These are phyloP conservation scores for Fusarium napiforme DNA, from an alignment of 2,329 filamentous ascomycete species.

Conservation along the genomic window DNA sequence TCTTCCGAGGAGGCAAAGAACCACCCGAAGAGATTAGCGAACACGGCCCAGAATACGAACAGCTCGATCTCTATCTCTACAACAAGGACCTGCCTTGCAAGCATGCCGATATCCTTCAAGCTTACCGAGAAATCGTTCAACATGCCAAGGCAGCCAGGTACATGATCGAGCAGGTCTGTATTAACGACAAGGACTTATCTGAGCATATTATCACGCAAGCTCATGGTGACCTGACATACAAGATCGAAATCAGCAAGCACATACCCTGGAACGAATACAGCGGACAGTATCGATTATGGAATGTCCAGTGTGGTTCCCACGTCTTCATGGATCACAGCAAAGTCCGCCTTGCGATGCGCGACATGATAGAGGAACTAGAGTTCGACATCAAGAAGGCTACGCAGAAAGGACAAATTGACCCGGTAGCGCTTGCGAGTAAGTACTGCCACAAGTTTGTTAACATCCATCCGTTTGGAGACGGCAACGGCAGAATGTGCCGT, in stretches of 20 bases:
- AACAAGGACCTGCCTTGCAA: not conserved
- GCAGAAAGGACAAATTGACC: not conserved
- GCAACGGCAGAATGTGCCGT: slow-evolving; percentile 50
- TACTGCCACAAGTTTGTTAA: slow-evolving; percentile 47
- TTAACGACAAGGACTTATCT: slow-evolving; percentile 11
- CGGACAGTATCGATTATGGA: slow-evolving; percentile 41
- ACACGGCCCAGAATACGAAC: not conserved
- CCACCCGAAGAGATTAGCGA: not conserved
- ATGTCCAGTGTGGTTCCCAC: slow-evolving; percentile 20
- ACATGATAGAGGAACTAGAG: not conserved
- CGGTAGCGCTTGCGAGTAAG: slow-evolving; percentile 31
- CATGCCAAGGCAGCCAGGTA: slow-evolving; percentile 28
- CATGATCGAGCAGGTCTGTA: slow-evolving; percentile 22
- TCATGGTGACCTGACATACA: slow-evolving; percentile 35
- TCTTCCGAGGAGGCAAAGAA: not conserved
- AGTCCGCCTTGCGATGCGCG: not conserved
- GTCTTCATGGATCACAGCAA: not conserved
- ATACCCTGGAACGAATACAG: slow-evolving; percentile 22
- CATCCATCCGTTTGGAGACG: slow-evolving; percentile 52
- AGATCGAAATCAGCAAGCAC: not conserved
- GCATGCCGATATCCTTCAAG: not conserved
- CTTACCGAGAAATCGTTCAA: slow-evolving; percentile 19
- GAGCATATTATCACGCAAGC: slow-evolving; percentile 41
- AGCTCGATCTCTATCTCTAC: not conserved
- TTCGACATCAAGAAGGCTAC: not conserved